These are phyloP conservation scores for Fusarium sp. DNA, from an alignment of 2,329 filamentous ascomycete species.

Conservation along the genomic window DNA sequence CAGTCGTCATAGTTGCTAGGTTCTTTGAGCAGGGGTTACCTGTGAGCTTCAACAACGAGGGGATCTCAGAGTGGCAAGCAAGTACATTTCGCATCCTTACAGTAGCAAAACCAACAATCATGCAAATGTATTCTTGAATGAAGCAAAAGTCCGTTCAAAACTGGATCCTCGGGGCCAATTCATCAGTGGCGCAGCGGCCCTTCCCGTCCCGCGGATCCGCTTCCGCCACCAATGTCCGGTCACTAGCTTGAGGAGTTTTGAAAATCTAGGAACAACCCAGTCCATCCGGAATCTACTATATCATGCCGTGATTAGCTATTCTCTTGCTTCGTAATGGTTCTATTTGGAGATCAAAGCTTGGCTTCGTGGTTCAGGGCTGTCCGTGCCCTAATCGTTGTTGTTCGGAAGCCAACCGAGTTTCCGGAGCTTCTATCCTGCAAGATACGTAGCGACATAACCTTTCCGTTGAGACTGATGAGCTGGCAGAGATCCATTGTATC, in stretches of 20 bases:
- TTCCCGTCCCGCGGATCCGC: constrained; percentile 47
- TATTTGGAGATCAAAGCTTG: constrained; percentile 13
- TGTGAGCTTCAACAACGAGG: constrained; percentile 1
- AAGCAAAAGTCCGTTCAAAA: constrained; percentile 23
- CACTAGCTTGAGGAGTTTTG: constrained; percentile 1
- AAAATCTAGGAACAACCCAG: constrained; percentile 8
- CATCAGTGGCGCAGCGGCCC: constrained; percentile 46
- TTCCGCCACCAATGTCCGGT: constrained; percentile 37
- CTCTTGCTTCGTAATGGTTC: constrained; percentile 5
- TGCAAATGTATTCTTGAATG: constrained; percentile 10
- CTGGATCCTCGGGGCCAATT: constrained; percentile 19
- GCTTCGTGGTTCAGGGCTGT: constrained; percentile 5
- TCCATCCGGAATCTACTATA: neutral
- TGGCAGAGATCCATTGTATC: constrained; percentile 7
- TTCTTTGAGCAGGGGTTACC: constrained; percentile 10
- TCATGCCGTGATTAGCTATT: constrained; percentile 14
- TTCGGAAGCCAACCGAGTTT: constrained; percentile 17
- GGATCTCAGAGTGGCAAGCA: neutral
- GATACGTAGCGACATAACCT: constrained; percentile 13
- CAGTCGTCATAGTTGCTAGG: constrained; percentile 35
- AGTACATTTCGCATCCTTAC: neutral
- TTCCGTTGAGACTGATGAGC: constrained; percentile 10
- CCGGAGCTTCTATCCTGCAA: constrained; percentile 8
- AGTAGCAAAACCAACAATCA: constrained; percentile 6
- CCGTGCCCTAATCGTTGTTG: constrained; percentile 9